Percentiles rank a stretch among this genome's conserved stretches.
These are phyloP conservation scores for Senna tora DNA, from an alignment of 306 rosid genomes.

Conservation along the genomic window DNA sequence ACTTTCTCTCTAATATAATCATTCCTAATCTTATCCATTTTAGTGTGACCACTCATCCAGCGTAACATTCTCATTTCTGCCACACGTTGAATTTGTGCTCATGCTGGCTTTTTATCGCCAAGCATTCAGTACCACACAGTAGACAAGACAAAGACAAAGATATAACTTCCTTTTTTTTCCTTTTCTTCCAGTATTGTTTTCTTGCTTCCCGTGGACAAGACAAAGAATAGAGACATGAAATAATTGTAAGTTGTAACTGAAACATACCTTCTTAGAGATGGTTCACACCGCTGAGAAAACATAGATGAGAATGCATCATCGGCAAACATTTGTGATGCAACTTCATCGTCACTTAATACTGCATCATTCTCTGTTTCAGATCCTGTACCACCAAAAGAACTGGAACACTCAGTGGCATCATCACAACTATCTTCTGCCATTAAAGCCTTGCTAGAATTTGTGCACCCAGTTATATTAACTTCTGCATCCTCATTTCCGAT, in stretches of 20 bases:
- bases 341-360: conserved; percentile 58
- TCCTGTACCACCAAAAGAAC: conserved; percentile 75
- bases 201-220: conserved; percentile 12
- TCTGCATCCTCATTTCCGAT: conserved; percentile 50
- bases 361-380: conserved; percentile 52
- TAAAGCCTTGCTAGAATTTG: conserved; percentile 38
- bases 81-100: too few relatives aligned
- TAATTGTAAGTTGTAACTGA: conserved; percentile 22
- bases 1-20: too few relatives aligned
- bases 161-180: neutral
- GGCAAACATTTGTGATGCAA: conserved; percentile 47
- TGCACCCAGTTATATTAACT: conserved; percentile 48
- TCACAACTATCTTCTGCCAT: conserved; percentile 39
- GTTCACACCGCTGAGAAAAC: conserved; percentile 45
- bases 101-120: too few relatives aligned
- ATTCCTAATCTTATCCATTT: too few relatives aligned
- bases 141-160: too few relatives aligned
- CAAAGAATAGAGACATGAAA: neutral
- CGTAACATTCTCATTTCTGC: too few relatives aligned
- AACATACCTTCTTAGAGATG: conserved; percentile 55
- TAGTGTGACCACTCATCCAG: too few relatives aligned
- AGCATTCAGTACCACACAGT: too few relatives aligned
- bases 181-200: neutral
- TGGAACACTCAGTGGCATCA: conserved; percentile 60
- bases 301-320: conserved; percentile 37